phyloP scores from a whole-genome alignment of 805 yeast species.

The Saturnispora sekii region DNA sequence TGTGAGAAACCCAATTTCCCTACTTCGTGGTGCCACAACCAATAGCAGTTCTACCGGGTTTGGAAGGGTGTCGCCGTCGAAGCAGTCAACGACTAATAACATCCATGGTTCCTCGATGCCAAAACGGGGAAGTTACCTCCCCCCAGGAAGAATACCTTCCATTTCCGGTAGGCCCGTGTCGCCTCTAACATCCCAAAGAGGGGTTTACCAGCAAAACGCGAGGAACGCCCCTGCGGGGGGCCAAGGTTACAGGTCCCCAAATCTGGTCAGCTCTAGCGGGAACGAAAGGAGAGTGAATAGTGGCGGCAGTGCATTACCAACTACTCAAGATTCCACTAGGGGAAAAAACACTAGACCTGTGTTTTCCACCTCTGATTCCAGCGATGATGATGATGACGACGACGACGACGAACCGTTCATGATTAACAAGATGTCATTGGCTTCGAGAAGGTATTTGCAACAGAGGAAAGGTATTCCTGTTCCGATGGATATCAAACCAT shows the following conservation, averaged over 20 bases:
- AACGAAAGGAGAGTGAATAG: too few species aligned
- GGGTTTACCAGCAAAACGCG: neutral
- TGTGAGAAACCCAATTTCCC: too few species aligned
- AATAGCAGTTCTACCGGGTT: neutral
- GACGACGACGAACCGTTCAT: slow-evolving; percentile 5
- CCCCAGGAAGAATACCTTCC: neutral
- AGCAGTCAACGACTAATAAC: neutral
- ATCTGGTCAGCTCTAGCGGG: too few species aligned
- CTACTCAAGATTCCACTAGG: too few species aligned
- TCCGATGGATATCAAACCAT: neutral
- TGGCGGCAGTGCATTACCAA: too few species aligned
- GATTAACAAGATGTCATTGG: slow-evolving; percentile 6
- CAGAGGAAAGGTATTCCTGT: neutral
- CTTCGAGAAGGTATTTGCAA: slow-evolving; percentile 5
- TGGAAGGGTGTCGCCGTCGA: neutral
- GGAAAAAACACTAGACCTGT: too few species aligned
- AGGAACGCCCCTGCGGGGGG: too few species aligned
- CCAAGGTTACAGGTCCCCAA: too few species aligned
- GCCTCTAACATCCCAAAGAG: neutral
- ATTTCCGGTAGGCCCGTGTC: neutral
- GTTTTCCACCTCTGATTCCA: neutral
- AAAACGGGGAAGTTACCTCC: neutral
- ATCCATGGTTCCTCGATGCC: neutral
- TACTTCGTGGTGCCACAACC: too few species aligned
- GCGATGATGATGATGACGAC: slow-evolving; percentile 1